These are phyloP conservation scores for Pontederia crassipes DNA, from an alignment of 176 grass and related monocot species.

Conservation along the genomic window DNA sequence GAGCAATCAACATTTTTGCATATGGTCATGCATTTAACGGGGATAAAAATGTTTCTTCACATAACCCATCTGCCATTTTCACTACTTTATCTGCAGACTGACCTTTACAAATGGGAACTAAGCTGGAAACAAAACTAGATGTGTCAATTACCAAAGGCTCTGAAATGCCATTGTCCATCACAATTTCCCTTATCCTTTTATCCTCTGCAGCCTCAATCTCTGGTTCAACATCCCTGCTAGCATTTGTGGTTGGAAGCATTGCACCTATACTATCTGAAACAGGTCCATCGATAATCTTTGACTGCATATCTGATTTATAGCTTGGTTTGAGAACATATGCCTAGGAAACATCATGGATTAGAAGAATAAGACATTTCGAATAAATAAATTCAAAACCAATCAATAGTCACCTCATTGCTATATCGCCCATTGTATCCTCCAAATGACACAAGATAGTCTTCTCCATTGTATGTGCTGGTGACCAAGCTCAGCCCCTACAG, in stretches of 20 bases:
- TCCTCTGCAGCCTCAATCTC: slow-evolving; percentile 75
- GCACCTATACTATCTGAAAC: slow-evolving; percentile 33
- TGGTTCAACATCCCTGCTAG: slow-evolving; percentile 45
- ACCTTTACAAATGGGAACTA: not conserved
- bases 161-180: slow-evolving; percentile 60
- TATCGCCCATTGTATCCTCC: slow-evolving; percentile 98
- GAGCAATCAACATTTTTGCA: too few species aligned
- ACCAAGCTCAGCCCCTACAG: slow-evolving; percentile 81
- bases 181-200: slow-evolving; percentile 91
- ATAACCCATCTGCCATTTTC: not conserved
- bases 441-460: slow-evolving; percentile 92
- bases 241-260: slow-evolving; percentile 22
- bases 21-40: too few species aligned
- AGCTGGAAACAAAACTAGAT: not conserved
- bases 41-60: not conserved
- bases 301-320: slow-evolving; percentile 48
- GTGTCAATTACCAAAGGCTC: not conserved
- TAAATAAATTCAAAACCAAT: not conserved
- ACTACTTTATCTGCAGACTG: not conserved
- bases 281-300: slow-evolving; percentile 30
- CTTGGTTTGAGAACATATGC: slow-evolving; percentile 76
- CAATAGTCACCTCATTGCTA: slow-evolving; percentile 71
- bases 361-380: not conserved
- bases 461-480: slow-evolving; percentile 53
- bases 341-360: slow-evolving; percentile 20